Base-by-base conservation (phyloP, 345 rosid genomes). In the Viola odorata region DNA sequence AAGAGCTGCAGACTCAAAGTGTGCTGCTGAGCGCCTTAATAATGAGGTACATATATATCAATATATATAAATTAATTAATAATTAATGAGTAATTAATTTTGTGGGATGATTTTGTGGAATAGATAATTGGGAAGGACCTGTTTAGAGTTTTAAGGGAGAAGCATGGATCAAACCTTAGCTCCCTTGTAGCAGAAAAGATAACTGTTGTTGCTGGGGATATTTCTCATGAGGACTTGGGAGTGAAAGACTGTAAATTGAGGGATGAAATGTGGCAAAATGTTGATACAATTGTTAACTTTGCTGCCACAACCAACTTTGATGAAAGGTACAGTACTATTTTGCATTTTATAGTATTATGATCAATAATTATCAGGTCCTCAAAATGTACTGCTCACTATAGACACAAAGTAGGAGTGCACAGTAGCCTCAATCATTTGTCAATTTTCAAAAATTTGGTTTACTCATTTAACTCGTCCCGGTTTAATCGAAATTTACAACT, bases 231-330 rank as follows among this genome's bases (percentile, higher is more conserved):
- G 4, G 73, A 74, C 42, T 9, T 78, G 13, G 78, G 78, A 7
- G 41, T 78, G 11, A 60, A 70, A 47, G 71, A 63, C 63, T 51
- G 71, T 0, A 7, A 11, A 5, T 49, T 70, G 12, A 65, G 40
- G 13, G 50, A 58, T 7, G 68, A 78, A 44, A 70, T 73, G 63
- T 32, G n/a, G 32, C 53, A 37, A 3, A 53, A 78, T 44, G 11
- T 71, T 4, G 81, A 78, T 41, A 49, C 53, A 45, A 37, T 74
- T 1, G 47, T 78, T 37, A 73, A 74, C 62, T 44, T 64, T 40
- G 81, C 81, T 8, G 78, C 78, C 15, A 73, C 69, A 7, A 78
- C 78, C 65, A 68, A 70, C 49, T 78, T 74, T 40, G 74, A 70
- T 16, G 81, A 78, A 50, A 78, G 81, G 81, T 70, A 7, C 1